A percentile compares a stretch with the other conserved stretches of the same genome.
phyloP scores from a whole-genome alignment of 331 rosid genomes.

The Quercus tomentella region DNA sequence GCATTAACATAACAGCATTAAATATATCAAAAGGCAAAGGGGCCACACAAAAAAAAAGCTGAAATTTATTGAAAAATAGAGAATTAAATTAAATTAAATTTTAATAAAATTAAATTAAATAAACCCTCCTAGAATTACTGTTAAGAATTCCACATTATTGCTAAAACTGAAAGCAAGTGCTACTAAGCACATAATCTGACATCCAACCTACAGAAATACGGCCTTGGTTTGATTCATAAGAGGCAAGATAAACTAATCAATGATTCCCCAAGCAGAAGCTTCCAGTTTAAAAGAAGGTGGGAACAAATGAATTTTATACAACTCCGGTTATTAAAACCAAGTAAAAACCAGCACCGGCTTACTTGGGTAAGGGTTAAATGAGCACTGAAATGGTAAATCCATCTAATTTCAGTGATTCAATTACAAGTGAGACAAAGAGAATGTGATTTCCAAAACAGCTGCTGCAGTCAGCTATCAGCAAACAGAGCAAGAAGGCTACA shows the following conservation, averaged over 20 bases:
- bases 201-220: not conserved
- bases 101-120: not conserved
- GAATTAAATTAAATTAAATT: too few relatives aligned
- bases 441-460: too few relatives aligned
- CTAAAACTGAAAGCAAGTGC: not conserved
- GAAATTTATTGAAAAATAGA: not conserved
- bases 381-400: too few relatives aligned
- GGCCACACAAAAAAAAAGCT: not conserved
- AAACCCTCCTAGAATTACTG: not conserved
- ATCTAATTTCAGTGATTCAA: too few relatives aligned
- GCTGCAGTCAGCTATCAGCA: too few relatives aligned
- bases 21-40: not conserved
- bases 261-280: not conserved
- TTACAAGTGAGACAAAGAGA: too few relatives aligned
- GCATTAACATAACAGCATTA: not conserved
- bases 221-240: not conserved
- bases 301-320: too few relatives aligned
- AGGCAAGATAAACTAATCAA: not conserved
- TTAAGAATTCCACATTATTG: not conserved
- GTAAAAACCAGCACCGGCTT: too few relatives aligned
- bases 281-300: too few relatives aligned
- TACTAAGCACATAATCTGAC: not conserved
- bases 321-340: too few relatives aligned
- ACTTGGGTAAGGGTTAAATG: too few relatives aligned
- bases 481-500: too few relatives aligned